Conservation (phyloP, 2,329 filamentous ascomycete genomes). For the Sclerotiophoma versabilis region DNA sequence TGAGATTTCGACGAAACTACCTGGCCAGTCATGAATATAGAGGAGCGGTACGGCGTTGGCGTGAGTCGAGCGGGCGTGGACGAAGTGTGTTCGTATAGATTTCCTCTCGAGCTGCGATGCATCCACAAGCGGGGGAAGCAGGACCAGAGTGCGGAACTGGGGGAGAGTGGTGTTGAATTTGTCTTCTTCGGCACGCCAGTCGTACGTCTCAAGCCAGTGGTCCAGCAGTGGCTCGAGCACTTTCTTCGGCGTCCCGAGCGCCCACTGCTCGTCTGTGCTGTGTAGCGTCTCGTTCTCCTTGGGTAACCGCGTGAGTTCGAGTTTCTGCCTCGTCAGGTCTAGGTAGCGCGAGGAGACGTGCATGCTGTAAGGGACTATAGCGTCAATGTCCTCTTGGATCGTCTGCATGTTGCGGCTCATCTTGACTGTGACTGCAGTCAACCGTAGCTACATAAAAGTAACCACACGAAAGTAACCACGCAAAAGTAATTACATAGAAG, state of each 20-base stretch:
- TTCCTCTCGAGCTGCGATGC: neutral
- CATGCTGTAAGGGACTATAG: constrained; percentile 43
- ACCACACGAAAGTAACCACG: too few relatives aligned
- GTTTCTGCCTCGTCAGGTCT: constrained; percentile 70
- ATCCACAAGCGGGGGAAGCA: constrained; percentile 28
- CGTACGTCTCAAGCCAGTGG: constrained; percentile 70
- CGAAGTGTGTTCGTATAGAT: constrained; percentile 67
- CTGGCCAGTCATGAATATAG: constrained; percentile 70
- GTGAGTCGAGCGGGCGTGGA: constrained; percentile 65
- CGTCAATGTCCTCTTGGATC: constrained; percentile 22
- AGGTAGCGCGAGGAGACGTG: constrained; percentile 69
- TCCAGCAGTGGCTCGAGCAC: constrained; percentile 70
- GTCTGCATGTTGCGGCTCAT: constrained; percentile 8
- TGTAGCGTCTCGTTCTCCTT: neutral
- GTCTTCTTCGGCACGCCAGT: constrained; percentile 68
- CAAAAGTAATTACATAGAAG: too few relatives aligned
- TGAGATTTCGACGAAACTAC: constrained; percentile 67
- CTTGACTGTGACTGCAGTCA: neutral
- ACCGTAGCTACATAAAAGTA: too few relatives aligned
- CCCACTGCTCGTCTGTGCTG: constrained; percentile 50
- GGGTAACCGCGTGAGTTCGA: constrained; percentile 49
- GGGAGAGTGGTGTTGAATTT: constrained; percentile 65
- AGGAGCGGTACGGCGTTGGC: constrained; percentile 67
- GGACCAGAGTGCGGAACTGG: constrained; percentile 68
- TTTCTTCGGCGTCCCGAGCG: constrained; percentile 63